phyloP scores from a whole-genome alignment of 352 stramenopile species.

The Phytophthora colocasiae region DNA sequence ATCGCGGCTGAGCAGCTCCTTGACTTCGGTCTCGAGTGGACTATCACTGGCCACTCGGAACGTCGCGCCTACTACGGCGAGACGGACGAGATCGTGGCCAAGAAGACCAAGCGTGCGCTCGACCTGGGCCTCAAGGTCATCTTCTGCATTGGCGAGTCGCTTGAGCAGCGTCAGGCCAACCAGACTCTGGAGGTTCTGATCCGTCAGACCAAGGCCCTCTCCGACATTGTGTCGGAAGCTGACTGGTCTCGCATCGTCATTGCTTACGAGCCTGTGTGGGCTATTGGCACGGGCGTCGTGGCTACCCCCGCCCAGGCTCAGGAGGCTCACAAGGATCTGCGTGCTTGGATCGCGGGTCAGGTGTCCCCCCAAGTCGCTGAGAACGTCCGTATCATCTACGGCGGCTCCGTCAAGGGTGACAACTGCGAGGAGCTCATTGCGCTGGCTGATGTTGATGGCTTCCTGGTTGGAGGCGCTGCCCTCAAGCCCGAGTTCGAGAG shows the following conservation, averaged over 20 bases:
- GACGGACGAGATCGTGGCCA: conserved; percentile 91
- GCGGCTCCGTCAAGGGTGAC: conserved; percentile 86
- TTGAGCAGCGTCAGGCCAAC: conserved; percentile 83
- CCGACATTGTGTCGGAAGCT: conserved; percentile 82
- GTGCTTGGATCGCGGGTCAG: conserved; percentile 64
- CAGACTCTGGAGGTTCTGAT: conserved; percentile 91
- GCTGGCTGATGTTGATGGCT: conserved; percentile 84
- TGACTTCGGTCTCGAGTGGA: conserved; percentile 63
- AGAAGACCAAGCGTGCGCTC: conserved; percentile 88
- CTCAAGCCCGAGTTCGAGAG: conserved; percentile 93
- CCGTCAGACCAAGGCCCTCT: conserved; percentile 92
- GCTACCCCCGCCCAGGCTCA: conserved; percentile 94
- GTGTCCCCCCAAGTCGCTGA: conserved; percentile 65
- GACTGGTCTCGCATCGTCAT: conserved; percentile 87
- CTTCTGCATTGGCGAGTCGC: conserved; percentile 96
- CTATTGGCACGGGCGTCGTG: conserved; percentile 95
- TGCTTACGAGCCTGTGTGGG: conserved; percentile 96
- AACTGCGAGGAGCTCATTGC: conserved; percentile 89
- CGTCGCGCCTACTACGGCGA: conserved; percentile 87
- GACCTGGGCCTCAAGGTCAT: conserved; percentile 91
- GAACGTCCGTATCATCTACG: conserved; percentile 86
- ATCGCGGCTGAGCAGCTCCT: conserved; percentile 92
- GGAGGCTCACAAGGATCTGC: conserved; percentile 82
- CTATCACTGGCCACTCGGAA: conserved; percentile 90
- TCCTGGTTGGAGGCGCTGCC: conserved; percentile 91